Evolutionary conservation across 305 asterid species (phyloP), one percentile per base, ranked within the genome.

Genomic region (Stenogyne calaminthoides): DNA sequence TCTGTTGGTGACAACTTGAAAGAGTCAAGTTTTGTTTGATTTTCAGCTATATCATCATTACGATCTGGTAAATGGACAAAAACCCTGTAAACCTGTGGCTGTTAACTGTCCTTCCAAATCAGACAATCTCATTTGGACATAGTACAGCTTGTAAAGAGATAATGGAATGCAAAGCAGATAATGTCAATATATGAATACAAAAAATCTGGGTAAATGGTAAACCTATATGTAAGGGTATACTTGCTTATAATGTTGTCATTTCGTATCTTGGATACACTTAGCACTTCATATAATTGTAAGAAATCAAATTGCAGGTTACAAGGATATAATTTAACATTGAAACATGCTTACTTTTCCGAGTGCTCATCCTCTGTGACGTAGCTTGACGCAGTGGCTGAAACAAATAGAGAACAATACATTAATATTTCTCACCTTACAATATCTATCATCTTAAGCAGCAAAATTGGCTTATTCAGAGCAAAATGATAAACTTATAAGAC

Each of bases 271-370:
- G 63, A 39, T 55, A 37, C 15, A 51, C 44, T 73, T 51, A 40
- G 18, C 37, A 44, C 49, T 39, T 51, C 51, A 59, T 40, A 62
- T 37, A 64, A 71, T 20, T 44, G 34, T 34, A 69, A 73, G 57
- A 61, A 67, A 70, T 27, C 34, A 51, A 32, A 20, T 39, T 47
- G 32, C 37, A 51, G 56, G 61, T 55, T 76, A 42, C 9, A 54
- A 71, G 72, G 51, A 46, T 68, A 66, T 63, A 29, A 36, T 40
- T 76, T 55, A 64, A 55, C 46, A 63, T 55, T 55, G 44, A 61
- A 55, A 55, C 72, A 57, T 20, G 82, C 98, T 87, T 84, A 91
- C 99, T 52, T 82, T 70, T 84, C 78, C 59, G 85, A 57, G 78
- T 40, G 71, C 71, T 73, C 84, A 71, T 82, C 88, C 84, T 76